These are phyloP conservation scores for Cryptococcus sp. DNA, from an alignment of 1,284 basidiomycete species.

Conservation along the genomic window DNA sequence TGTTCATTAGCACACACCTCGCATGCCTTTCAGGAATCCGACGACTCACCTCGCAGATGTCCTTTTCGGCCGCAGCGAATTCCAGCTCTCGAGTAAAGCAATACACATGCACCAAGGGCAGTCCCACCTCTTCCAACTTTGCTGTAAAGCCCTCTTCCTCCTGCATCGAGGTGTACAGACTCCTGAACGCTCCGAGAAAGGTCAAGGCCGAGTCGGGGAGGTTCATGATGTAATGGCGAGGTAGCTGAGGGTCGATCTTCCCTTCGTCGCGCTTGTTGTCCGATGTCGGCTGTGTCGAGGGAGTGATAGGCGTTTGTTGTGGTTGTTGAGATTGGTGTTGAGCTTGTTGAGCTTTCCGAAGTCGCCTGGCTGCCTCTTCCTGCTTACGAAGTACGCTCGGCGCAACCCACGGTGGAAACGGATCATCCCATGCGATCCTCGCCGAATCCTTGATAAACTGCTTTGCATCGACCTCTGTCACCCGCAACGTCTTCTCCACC, in stretches of 20 bases:
- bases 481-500: constrained; percentile 63
- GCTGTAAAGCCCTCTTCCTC: constrained; percentile 17
- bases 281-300: background rate
- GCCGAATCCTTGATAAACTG: constrained; percentile 67
- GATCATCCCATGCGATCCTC: constrained; percentile 54
- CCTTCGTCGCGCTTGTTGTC: background rate
- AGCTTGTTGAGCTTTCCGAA: constrained; percentile 6
- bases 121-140: constrained; percentile 9
- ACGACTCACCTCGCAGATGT: constrained; percentile 68
- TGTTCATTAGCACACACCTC: constrained; percentile 46
- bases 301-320: background rate
- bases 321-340: background rate
- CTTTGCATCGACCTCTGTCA: constrained; percentile 75
- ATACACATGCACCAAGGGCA: constrained; percentile 92
- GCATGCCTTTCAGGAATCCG: background rate
- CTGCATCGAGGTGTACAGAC: constrained; percentile 51
- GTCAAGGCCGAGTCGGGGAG: constrained; percentile 85
- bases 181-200: constrained; percentile 84
- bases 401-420: constrained; percentile 53
- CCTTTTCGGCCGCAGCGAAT: constrained; percentile 57
- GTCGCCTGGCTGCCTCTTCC: constrained; percentile 23
- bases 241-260: constrained; percentile 46
- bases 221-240: constrained; percentile 95
- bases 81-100: constrained; percentile 92
- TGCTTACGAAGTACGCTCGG: constrained; percentile 6